Conservation (phyloP, 352 stramenopile genomes). For the Phytophthora ramorum region DNA sequence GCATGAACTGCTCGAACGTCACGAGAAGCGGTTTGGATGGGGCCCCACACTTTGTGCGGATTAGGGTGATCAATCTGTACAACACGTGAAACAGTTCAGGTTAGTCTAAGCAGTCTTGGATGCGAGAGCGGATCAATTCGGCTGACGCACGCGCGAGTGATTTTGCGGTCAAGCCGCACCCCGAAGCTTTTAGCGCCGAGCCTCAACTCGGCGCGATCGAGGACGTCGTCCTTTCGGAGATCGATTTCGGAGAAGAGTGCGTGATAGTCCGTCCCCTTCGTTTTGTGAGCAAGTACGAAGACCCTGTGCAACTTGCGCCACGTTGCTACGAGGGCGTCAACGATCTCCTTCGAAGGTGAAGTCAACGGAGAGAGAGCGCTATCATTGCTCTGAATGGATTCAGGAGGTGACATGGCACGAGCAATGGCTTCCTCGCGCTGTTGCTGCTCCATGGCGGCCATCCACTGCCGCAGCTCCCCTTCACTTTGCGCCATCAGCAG, state of each 20-base stretch:
- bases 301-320: conserved; percentile 63
- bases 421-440: conserved; percentile 4
- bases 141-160: conserved; percentile 63
- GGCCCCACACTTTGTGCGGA: conserved; percentile 51
- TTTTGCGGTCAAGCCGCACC: conserved; percentile 61
- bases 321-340: conserved; percentile 49
- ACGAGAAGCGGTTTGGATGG: conserved; percentile 52
- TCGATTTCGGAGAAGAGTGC: conserved; percentile 60
- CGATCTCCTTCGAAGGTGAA: conserved; percentile 37
- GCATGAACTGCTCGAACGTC: conserved; percentile 54
- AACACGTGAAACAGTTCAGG: neutral
- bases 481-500: conserved; percentile 48
- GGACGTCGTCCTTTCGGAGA: conserved; percentile 49
- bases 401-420: conserved; percentile 4
- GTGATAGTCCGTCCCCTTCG: conserved; percentile 27
- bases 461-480: conserved; percentile 28
- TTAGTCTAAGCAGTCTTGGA: conserved; percentile 8
- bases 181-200: conserved; percentile 54
- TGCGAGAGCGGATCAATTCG: neutral
- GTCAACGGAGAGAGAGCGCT: conserved; percentile 8
- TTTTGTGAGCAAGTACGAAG: conserved; percentile 43
- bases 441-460: conserved; percentile 19
- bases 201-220: conserved; percentile 75
- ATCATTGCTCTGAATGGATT: conserved; percentile 13
- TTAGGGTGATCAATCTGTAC: conserved; percentile 57